Base-by-base conservation (phyloP, 2,329 filamentous ascomycete genomes). In the Sphaerulina populicola region DNA sequence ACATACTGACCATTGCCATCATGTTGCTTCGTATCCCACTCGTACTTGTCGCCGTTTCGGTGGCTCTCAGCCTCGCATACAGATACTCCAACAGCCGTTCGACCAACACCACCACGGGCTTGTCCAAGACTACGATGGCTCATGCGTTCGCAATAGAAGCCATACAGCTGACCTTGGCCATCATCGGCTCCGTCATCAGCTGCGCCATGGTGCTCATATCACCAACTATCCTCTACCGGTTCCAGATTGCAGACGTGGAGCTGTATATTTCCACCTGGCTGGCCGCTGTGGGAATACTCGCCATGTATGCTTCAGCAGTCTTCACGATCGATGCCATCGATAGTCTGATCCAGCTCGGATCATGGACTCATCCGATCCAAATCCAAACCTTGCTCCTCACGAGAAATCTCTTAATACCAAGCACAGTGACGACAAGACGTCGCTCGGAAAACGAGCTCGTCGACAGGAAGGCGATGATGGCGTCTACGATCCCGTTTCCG, bases 101-200 rank as follows among this genome's bases (percentile, higher is more conserved):
- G 2, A 14, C 52, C 44, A 44, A 11, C 23, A 29, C 7, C 5
- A 29, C 7, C 5, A 14, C 0, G 5, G 11, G 35, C 14, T 35
- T 46, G 7, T 40, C 27, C 4, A 36, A 11, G 8, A 18, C 53
- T 31, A 44, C 35, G 9, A 39, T 23, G 15, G 27, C 37, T 14
- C 56, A 58, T 15, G 56, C 56, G 4, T 54, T 50, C 33, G 27
- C 46, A 4, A 56, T 54, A 23, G 56, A 58, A 15, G 31, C 43
- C 10, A 14, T 56, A 6, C 53, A 58, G 40, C 14, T 56, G 0
- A 4, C 44, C 2, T 9, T 54, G 7, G n/a, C 49, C 1, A n/a
- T 54, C 10, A 18, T 27, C 30, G 44, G 49, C 8, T 18, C 53
- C 18, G 4, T 40, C 15, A 33, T 27, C 6, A 43, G 39, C 10